phyloP scores from a whole-genome alignment of 495 filamentous ascomycete genomes.

The Penicillium paxilli region DNA sequence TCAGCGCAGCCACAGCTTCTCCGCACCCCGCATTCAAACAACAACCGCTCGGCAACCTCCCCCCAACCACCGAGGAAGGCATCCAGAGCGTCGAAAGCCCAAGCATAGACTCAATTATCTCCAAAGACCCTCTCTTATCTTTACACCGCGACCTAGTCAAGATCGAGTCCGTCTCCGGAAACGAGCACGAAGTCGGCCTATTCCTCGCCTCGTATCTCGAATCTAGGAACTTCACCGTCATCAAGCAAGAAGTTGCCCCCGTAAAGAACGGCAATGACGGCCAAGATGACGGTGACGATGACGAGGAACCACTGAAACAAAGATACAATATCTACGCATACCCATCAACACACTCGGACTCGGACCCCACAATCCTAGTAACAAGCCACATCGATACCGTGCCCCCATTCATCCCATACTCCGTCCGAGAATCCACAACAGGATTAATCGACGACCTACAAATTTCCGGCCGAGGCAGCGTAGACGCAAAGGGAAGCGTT shows the following conservation, averaged over 20 bases:
- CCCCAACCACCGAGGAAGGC: background rate
- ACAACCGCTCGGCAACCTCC: conserved; percentile 14
- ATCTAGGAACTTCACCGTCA: conserved; percentile 63
- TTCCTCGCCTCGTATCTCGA: conserved; percentile 71
- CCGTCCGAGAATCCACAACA: conserved; percentile 18
- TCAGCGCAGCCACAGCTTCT: conserved; percentile 28
- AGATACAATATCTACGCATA: conserved; percentile 83
- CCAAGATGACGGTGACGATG: background rate
- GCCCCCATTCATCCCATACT: conserved; percentile 64
- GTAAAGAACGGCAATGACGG: conserved; percentile 13
- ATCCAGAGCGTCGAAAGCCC: background rate
- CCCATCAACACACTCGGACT: conserved; percentile 49
- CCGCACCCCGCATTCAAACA: conserved; percentile 34
- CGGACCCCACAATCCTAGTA: conserved; percentile 64
- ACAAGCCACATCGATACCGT: conserved; percentile 75
- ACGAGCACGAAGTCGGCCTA: conserved; percentile 66
- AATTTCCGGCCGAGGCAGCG: conserved; percentile 76
- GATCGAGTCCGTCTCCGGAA: conserved; percentile 71
- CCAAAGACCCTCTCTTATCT: conserved; percentile 58
- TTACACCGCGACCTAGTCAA: conserved; percentile 77
- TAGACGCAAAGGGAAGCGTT: conserved; percentile 89
- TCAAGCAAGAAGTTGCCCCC: conserved; percentile 54
- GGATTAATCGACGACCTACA: conserved; percentile 35
- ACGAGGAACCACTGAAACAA: conserved; percentile 16
- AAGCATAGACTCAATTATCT: conserved; percentile 29